Base-by-base conservation (phyloP, 208 protist species). In the Wallacemonas rigidus region DNA sequence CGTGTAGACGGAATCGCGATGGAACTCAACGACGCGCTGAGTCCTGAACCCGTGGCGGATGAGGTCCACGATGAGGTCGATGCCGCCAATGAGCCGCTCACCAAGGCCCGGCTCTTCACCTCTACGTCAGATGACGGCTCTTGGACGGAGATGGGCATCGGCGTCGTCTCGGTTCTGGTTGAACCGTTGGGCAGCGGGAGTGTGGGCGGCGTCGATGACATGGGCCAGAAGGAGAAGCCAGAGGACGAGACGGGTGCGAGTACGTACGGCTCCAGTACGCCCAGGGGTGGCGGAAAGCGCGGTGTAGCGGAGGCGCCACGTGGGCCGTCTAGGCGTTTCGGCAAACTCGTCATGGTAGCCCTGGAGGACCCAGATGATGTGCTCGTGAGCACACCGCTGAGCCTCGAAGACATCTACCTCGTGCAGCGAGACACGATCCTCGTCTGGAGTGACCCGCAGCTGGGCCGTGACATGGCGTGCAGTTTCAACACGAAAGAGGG, bases 91-190 rank as follows among this genome's bases (percentile, higher is more conserved):
- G 82, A 82, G 1, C 75, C 80, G 40, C 76, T 91, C 26, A 93
- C 90, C 3, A 93, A 93, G 72, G 90, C 87, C 17, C 89, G 87
- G 58, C 79, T 95, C 51, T 93, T 90, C 82, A 80, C 83, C n/a
- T 79, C 69, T 1, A 79, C 79, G 15, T 79, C 78, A 17, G 70
- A 79, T 12, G 78, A 82, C 39, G 67, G 84, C 36, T 57, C 74
- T 62, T 92, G 90, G 84, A 86, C 75, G 15, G 82, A 90, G 67
- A 87, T 94, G 47, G 89, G 86, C 35, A 67, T 91, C 3, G 89
- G 89, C 38, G 67, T 89, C 36, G 89, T 94, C 0, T 81, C 71
- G 0, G 57, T 79, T 39, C 58, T 77, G 14, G 12, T 40, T 39
- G 53, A 39, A 17, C 8, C 56, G n/a, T 38, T 54, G 40, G 54